A percentile compares a stretch with the other conserved stretches of the same genome.
Evolutionary conservation across 768 basidiomycete species (phyloP).

Genomic region (Pleurotus sapidus): DNA sequence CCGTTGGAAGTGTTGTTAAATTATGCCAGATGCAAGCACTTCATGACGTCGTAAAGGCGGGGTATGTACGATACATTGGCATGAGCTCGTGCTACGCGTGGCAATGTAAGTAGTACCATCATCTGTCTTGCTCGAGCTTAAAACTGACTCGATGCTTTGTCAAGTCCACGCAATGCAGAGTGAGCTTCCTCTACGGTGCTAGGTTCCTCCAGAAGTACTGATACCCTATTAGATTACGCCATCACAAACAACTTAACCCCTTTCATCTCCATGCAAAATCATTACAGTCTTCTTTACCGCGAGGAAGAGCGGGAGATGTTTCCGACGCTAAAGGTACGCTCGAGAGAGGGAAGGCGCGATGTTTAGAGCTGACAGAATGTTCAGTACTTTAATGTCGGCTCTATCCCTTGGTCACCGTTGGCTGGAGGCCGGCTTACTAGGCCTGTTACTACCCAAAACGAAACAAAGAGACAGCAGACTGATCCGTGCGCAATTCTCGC

Average conservation of each 20-base stretch:
- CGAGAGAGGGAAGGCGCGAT: too few relatives aligned
- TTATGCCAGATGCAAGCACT: slow-evolving; percentile 40
- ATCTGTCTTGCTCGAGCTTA: not conserved
- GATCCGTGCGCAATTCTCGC: slow-evolving; percentile 13
- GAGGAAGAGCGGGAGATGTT: slow-evolving; percentile 64
- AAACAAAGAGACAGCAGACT: slow-evolving; percentile 20
- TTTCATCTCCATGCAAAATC: slow-evolving; percentile 67
- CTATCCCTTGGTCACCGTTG: slow-evolving; percentile 38
- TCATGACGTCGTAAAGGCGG: slow-evolving; percentile 43
- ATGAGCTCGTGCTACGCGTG: slow-evolving; percentile 34
- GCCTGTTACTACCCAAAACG: slow-evolving; percentile 16
- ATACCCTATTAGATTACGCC: slow-evolving; percentile 27
- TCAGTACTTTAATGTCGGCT: slow-evolving; percentile 30
- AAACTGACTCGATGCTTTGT: not conserved
- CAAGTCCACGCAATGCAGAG: slow-evolving; percentile 14
- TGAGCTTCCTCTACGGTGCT: not conserved
- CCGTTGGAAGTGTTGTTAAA: not conserved
- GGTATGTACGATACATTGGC: slow-evolving; percentile 41
- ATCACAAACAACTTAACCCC: slow-evolving; percentile 41
- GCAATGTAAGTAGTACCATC: slow-evolving; percentile 13
- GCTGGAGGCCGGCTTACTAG: slow-evolving; percentile 31
- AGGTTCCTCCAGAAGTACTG: not conserved
- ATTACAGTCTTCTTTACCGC: slow-evolving; percentile 53
- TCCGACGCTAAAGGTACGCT: slow-evolving; percentile 31
- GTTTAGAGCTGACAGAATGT: too few relatives aligned